Base-by-base conservation (phyloP, 2,329 filamentous ascomycete species). In the Clonostachys chloroleuca region DNA sequence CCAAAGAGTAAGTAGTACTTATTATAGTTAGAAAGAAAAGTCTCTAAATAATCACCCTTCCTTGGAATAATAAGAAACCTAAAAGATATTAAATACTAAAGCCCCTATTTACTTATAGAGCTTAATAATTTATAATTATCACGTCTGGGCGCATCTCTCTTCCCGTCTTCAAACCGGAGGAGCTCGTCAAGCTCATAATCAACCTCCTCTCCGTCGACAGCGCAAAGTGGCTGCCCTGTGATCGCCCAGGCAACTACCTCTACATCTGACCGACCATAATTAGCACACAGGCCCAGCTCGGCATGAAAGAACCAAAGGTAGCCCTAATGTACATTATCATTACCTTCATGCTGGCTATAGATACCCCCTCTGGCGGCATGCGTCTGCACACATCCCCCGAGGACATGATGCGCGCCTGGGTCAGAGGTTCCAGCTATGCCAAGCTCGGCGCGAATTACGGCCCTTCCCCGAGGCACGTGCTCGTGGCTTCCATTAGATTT, bases 181-280 rank as follows among this genome's bases (percentile, higher is more conserved):
- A 91, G 70, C 72, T 95, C 17, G 80, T 90, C 70, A 84, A 84
- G 65, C 80, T 95, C 53, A 81, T 95, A 54, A 67, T 81, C 35
- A 80, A 80, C 43, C 80, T 96, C 44, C 79, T 89, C 62, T 79
- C 83, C 52, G 78, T 84, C 54, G 87, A 95, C 66, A 86, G 85
- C 3, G 70, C 78, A 53, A 87, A 86, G 60, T 96, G 90, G 90
- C 77, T 95, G 39, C 89, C 90, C 40, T 78, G 78, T 56, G 74
- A 80, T 51, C 73, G 80, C 36, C 75, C 84, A 2, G 87, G 87
- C 40, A 72, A 72, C 45, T 95, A 86, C 72, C 72, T 96, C 46
- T 96, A 96, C 72, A 76, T 96, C 49, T 86, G 91, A 43, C 91
- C 91, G 2, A 90, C 89, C 1, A 77, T 96, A 65, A 96, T 96